phyloP scores from a whole-genome alignment of 2,329 filamentous ascomycete genomes.

The Aspergillus texensis region DNA sequence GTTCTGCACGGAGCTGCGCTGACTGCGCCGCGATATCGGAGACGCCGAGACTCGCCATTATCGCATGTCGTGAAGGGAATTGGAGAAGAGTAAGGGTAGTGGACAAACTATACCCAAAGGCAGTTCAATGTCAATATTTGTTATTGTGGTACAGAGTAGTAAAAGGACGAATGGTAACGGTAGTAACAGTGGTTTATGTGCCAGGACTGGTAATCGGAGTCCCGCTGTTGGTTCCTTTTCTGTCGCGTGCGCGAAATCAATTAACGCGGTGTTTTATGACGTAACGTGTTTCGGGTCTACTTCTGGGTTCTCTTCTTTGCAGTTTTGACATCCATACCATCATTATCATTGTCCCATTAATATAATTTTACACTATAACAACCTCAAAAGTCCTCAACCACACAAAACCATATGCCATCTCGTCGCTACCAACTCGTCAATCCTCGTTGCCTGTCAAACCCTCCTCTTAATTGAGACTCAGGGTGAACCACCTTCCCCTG shows the following conservation, averaged over 20 bases:
- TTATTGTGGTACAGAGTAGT: neutral
- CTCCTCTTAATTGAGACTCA: conserved; percentile 76
- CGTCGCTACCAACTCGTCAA: conserved; percentile 62
- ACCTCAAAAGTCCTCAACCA: neutral
- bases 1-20: conserved; percentile 41
- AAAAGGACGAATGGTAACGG: neutral
- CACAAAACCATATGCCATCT: rapidly evolving
- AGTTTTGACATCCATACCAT: neutral
- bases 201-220: neutral
- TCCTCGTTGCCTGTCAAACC: conserved; percentile 75
- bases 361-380: neutral
- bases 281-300: conserved; percentile 20
- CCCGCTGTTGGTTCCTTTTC: conserved; percentile 6
- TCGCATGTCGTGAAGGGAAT: conserved; percentile 21
- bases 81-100: neutral
- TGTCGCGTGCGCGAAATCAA: conserved; percentile 30
- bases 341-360: neutral
- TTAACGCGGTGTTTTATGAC: conserved; percentile 33
- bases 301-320: too few relatives aligned
- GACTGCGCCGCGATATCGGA: conserved; percentile 32
- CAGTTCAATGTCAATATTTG: neutral
- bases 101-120: neutral
- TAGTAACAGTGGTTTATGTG: neutral
- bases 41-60: conserved; percentile 29
- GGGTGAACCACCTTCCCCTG: conserved; percentile 90